Percentiles rank a stretch among this genome's conserved stretches.
These are phyloP conservation scores for Blastocystis sp. DNA, from an alignment of 352 stramenopile species.

Conservation along the genomic window DNA sequence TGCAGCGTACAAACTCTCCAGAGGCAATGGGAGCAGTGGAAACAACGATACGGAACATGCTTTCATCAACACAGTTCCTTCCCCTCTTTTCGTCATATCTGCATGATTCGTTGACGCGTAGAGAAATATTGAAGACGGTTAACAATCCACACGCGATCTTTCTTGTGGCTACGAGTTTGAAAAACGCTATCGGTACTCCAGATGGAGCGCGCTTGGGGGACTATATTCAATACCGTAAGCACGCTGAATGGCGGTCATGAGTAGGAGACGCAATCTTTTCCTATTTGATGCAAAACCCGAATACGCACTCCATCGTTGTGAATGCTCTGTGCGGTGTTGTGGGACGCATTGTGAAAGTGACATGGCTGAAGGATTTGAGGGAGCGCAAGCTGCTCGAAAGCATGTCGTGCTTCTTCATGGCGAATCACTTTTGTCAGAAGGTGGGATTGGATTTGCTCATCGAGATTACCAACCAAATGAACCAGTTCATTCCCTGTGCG, in stretches of 20 bases:
- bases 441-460: constrained; percentile 41
- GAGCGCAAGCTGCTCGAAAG: constrained; percentile 11
- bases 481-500: constrained; percentile 26
- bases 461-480: constrained; percentile 36
- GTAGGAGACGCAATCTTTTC: not conserved
- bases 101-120: not conserved
- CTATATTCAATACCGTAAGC: constrained; percentile 19
- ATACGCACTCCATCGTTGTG: constrained; percentile 48
- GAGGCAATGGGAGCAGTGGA: not conserved
- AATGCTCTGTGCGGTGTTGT: not conserved
- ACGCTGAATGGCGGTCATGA: not conserved
- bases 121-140: constrained; percentile 20
- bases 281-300: constrained; percentile 20
- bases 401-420: constrained; percentile 23
- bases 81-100: not conserved
- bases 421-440: constrained; percentile 13
- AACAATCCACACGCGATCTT: not conserved
- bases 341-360: constrained; percentile 45
- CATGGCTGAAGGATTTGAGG: constrained; percentile 32
- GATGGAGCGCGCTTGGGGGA: not conserved
- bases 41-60: not conserved
- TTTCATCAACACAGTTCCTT: not conserved
- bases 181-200: constrained; percentile 36
- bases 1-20: not conserved
- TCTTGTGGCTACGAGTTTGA: constrained; percentile 4